These are phyloP conservation scores for Malassezia nana DNA, from an alignment of 1,284 basidiomycete genomes.

Conservation along the genomic window DNA sequence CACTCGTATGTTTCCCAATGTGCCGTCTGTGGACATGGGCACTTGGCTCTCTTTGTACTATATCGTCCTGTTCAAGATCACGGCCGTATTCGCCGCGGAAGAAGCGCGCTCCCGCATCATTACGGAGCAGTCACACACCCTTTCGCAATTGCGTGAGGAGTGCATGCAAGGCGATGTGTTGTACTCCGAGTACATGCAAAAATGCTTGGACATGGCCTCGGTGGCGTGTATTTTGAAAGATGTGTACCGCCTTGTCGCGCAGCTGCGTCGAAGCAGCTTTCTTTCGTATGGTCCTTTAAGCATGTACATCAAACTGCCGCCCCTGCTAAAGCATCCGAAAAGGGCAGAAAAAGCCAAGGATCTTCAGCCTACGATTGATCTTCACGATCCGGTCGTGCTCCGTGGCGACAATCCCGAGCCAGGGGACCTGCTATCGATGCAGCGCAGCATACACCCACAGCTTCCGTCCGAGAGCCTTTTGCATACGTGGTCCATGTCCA, in stretches of 20 bases:
- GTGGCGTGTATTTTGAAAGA: conserved; percentile 31
- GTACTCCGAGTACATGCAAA: conserved; percentile 12
- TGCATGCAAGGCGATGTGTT: conserved; percentile 30
- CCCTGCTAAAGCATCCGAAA: conserved; percentile 29
- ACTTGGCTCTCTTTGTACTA: conserved; percentile 39
- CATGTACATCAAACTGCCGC: conserved; percentile 40
- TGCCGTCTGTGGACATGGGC: conserved; percentile 26
- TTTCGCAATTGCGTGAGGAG: conserved; percentile 30
- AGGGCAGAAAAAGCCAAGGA: conserved; percentile 26
- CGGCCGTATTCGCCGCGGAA: conserved; percentile 41
- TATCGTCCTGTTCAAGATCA: conserved; percentile 46
- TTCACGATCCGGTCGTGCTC: conserved; percentile 31
- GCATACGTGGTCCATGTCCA: conserved; percentile 39
- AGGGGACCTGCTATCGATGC: not conserved
- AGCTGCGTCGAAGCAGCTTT: conserved; percentile 36
- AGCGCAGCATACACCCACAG: conserved; percentile 15
- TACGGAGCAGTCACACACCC: conserved; percentile 25
- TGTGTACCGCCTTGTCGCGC: conserved; percentile 32
- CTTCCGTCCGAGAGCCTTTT: conserved; percentile 9
- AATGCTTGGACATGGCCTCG: conserved; percentile 29
- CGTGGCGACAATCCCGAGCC: conserved; percentile 24
- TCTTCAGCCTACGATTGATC: conserved; percentile 37
- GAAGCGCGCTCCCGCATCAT: conserved; percentile 32
- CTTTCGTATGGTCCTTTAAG: conserved; percentile 24
- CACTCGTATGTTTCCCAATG: conserved; percentile 31